A percentile compares a stretch with the other conserved stretches of the same genome.
Conservation (phyloP, 257 asterid species). For the Nicotiana paniculata region DNA sequence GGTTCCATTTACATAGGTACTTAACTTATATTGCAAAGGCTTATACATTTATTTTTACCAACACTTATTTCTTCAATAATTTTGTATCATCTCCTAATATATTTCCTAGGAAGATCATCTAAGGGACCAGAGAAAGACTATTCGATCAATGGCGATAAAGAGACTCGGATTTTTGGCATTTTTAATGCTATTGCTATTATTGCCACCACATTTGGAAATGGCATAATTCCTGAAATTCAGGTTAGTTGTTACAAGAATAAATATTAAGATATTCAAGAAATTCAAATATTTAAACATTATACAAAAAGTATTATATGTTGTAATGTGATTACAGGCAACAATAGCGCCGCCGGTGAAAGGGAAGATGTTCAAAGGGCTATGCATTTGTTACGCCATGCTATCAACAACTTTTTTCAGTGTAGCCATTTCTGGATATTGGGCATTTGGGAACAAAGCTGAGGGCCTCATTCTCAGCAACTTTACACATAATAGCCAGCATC, state of each 20-base stretch:
- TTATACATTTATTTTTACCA: not conserved
- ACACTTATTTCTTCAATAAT: not conserved
- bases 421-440: conserved; percentile 87
- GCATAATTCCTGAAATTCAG: conserved; percentile 92
- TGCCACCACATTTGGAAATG: conserved; percentile 92
- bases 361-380: conserved; percentile 89
- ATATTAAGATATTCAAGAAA: no score
- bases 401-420: conserved; percentile 65
- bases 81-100: not conserved
- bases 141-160: conserved; percentile 30
- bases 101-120: conserved; percentile 55
- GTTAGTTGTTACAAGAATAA: conserved; percentile 15
- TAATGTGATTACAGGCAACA: conserved; percentile 48
- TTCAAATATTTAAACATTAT: no score
- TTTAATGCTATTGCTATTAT: conserved; percentile 79
- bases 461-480: conserved; percentile 66
- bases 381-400: conserved; percentile 62
- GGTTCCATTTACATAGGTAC: conserved; percentile 79
- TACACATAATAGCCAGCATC: conserved; percentile 39
- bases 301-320: no score
- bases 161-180: conserved; percentile 51
- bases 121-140: conserved; percentile 65
- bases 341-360: conserved; percentile 83
- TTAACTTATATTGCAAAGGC: not conserved
- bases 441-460: conserved; percentile 63